These are phyloP conservation scores for Lipomyces yamadae DNA, from an alignment of 805 yeast genomes.

Conservation along the genomic window DNA sequence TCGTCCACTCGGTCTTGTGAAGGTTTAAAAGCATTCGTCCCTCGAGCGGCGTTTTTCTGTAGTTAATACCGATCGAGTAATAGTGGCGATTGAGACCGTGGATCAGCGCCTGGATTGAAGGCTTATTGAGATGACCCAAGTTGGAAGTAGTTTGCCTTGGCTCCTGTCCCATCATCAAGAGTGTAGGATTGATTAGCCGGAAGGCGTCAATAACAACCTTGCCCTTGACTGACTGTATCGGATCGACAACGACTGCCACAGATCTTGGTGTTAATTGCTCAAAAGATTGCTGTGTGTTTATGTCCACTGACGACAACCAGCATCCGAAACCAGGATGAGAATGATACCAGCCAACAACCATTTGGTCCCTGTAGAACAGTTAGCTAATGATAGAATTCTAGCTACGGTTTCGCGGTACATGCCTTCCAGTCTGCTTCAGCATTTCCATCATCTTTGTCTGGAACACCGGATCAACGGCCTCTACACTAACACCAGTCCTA, in stretches of 20 bases:
- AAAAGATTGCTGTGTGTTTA: slow-evolving; percentile 95
- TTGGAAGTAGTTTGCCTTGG: slow-evolving; percentile 98
- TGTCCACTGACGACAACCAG: slow-evolving; percentile 97
- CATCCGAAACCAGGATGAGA: slow-evolving; percentile 99
- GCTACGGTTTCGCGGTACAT: not conserved
- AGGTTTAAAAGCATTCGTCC: slow-evolving; percentile 91
- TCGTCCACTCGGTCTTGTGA: slow-evolving; percentile 95
- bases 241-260: slow-evolving; percentile 98
- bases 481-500: slow-evolving; percentile 98
- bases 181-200: slow-evolving; percentile 85
- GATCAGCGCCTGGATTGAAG: slow-evolving; percentile 93
- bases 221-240: slow-evolving; percentile 98
- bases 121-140: slow-evolving; percentile 92
- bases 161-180: slow-evolving; percentile 93
- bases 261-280: slow-evolving; percentile 95
- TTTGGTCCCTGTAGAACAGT: slow-evolving; percentile 70
- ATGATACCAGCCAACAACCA: slow-evolving; percentile 99
- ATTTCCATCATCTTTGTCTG: slow-evolving; percentile 99
- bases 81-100: slow-evolving; percentile 97
- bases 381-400: not conserved
- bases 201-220: slow-evolving; percentile 99
- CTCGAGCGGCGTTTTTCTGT: slow-evolving; percentile 88
- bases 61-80: slow-evolving; percentile 92
- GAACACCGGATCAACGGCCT: slow-evolving; percentile 98
- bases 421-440: slow-evolving; percentile 91